A percentile compares a stretch with the other conserved stretches of the same genome.
phyloP scores from a whole-genome alignment of 495 filamentous ascomycete species.

The Cercophora newfieldiana region DNA sequence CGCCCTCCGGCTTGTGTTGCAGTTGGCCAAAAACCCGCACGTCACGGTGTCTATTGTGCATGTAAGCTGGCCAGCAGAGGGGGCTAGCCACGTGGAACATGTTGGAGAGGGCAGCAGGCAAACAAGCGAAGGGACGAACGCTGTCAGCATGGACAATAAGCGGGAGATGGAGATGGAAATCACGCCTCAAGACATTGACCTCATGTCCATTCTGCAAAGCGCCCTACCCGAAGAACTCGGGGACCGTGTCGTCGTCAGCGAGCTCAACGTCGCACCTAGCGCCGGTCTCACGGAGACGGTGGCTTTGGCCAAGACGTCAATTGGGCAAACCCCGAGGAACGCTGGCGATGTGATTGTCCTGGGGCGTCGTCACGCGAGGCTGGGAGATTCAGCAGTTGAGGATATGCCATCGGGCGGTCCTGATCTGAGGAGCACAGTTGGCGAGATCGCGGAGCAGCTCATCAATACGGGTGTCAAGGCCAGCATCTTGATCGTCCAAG shows the following conservation, averaged over 20 bases:
- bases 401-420: neutral
- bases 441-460: conserved; percentile 64
- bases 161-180: conserved; percentile 31
- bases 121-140: neutral
- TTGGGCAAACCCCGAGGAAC: conserved; percentile 63
- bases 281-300: conserved; percentile 30
- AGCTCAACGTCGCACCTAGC: conserved; percentile 31
- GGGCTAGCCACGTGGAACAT: neutral
- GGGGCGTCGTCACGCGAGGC: conserved; percentile 53
- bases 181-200: conserved; percentile 54
- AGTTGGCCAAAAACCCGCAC: conserved; percentile 72
- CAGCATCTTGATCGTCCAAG: conserved; percentile 79
- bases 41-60: conserved; percentile 72
- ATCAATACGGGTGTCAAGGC: conserved; percentile 61
- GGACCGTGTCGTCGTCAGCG: conserved; percentile 61
- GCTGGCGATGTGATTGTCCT: conserved; percentile 78
- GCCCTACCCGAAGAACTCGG: conserved; percentile 60
- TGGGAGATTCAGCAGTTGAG: conserved; percentile 27
- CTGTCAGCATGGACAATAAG: conserved; percentile 9
- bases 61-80: conserved; percentile 37
- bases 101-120: conserved; percentile 13
- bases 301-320: conserved; percentile 55
- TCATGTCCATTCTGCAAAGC: conserved; percentile 64
- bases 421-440: conserved; percentile 64
- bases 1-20: conserved; percentile 77